Evolutionary conservation across 1,284 basidiomycete species (phyloP), one percentile per base, ranked within the genome.

Genomic region (Microbotryum lychnidis-dioicae): DNA sequence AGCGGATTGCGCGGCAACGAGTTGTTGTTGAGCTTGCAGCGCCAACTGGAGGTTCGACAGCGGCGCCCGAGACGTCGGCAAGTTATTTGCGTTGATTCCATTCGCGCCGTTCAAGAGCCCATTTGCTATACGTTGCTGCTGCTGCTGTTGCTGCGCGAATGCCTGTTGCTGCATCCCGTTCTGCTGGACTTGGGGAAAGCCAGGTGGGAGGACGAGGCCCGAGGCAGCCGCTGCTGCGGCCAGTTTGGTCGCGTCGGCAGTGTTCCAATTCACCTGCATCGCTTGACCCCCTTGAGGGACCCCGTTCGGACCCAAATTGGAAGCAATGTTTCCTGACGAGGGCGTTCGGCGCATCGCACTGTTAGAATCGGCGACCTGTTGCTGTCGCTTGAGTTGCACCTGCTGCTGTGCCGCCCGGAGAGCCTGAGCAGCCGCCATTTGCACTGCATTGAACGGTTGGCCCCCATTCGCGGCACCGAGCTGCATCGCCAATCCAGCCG

Each of bases 351-450:
- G 37, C 37, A 42, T 42, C 37, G 37, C 37, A 10, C 1, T 42
- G 37, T 42, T 42, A 0, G 37, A 10, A 42, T 42, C 37, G 12
- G 16, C 25, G 21, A 49, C 48, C 14, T 23, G 18, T 21, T 47
- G 21, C n/a, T 47, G 47, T 33, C 49, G 47, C 56, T 51, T 50
- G 49, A 58, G 47, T 29, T 58, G 56, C 14, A 8, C 25, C 37
- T 58, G 56, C 10, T 29, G n/a, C 14, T 29, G 27, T 18, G 56
- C 51, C 20, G n/a, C 51, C n/a, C 51, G 51, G 31, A 53, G 51
- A 25, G 51, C 51, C 31, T 53, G 51, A 23, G 51, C 56, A 25
- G 56, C 56, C 27, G 29, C 48, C n/a, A 50, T 14, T n/a, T 50
- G 48, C 18, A 49, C 56, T 2, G 29, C 18, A 23, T 20, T 45